Percentiles rank a stretch among this genome's conserved stretches.
Evolutionary conservation across 1,284 basidiomycete species (phyloP).

Genomic region (Neotropicomus parvogracilis): DNA sequence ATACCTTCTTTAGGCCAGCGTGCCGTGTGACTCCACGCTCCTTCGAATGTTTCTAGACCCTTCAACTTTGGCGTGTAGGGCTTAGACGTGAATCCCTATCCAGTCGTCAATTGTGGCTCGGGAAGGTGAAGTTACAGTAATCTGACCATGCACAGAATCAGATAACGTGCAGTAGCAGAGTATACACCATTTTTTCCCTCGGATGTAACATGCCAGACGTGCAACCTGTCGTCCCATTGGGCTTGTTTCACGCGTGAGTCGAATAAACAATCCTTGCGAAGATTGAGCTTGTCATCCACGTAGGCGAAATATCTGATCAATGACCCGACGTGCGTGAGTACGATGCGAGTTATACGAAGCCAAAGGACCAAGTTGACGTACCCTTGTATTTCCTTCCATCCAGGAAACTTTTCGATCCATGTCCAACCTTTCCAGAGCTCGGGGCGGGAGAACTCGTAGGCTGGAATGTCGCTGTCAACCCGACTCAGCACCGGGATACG

Average conservation of each 20-base stretch:
- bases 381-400: slow-evolving; percentile 10
- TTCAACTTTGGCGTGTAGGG: not conserved
- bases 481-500: slow-evolving; percentile 22
- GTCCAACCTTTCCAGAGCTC: not conserved
- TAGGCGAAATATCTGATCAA: slow-evolving; percentile 4
- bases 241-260: slow-evolving; percentile 6
- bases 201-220: slow-evolving; percentile 12
- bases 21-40: not conserved
- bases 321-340: not conserved
- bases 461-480: slow-evolving; percentile 13
- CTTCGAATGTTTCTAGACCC: not conserved
- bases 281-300: slow-evolving; percentile 4
- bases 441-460: not conserved
- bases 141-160: not conserved
- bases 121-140: too few species aligned
- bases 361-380: not conserved
- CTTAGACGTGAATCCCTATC: not conserved
- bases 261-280: not conserved
- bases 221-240: slow-evolving; percentile 16
- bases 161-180: slow-evolving; percentile 11
- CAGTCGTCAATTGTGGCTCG: too few species aligned
- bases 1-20: not conserved
- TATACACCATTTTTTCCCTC: slow-evolving; percentile 15
- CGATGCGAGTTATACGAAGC: not conserved
- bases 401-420: slow-evolving; percentile 17